These are phyloP conservation scores for Cladobotryum mycophilum DNA, from an alignment of 2,329 filamentous ascomycete species.

Conservation along the genomic window DNA sequence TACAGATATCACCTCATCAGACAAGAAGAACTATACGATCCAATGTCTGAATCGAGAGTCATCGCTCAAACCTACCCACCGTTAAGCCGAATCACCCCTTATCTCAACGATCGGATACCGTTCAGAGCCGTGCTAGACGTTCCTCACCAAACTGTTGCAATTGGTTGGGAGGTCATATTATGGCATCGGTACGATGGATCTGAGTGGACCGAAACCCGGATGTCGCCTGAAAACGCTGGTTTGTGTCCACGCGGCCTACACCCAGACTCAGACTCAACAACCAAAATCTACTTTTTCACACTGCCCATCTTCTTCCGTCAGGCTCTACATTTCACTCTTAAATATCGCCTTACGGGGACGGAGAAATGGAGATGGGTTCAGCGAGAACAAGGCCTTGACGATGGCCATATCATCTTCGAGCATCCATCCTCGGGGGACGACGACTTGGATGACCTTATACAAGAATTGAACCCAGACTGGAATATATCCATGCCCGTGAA, in stretches of 20 bases:
- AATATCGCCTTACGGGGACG: conserved; percentile 50
- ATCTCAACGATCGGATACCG: conserved; percentile 36
- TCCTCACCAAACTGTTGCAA: conserved; percentile 44
- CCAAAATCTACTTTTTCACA: conserved; percentile 48
- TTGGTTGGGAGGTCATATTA: conserved; percentile 65
- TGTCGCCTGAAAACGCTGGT: conserved; percentile 23
- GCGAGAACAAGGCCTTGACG: conserved; percentile 56
- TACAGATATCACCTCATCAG: too few relatives aligned
- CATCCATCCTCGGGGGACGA: conserved; percentile 24
- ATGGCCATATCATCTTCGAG: conserved; percentile 55
- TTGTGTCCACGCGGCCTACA: conserved; percentile 47
- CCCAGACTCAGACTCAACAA: conserved; percentile 16
- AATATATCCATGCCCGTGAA: conserved; percentile 49
- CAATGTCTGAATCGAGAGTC: conserved; percentile 27
- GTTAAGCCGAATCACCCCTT: conserved; percentile 64
- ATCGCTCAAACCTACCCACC: conserved; percentile 56
- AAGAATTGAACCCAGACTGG: conserved; percentile 50
- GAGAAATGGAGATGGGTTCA: conserved; percentile 65
- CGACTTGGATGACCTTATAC: conserved; percentile 50
- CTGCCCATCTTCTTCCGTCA: conserved; percentile 41
- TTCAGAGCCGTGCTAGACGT: conserved; percentile 69
- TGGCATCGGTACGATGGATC: conserved; percentile 61
- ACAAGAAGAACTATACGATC: too few relatives aligned
- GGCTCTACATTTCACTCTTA: conserved; percentile 61
- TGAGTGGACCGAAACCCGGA: conserved; percentile 47